phyloP scores from a whole-genome alignment of 83 land plant species.

The Larix sibirica region DNA sequence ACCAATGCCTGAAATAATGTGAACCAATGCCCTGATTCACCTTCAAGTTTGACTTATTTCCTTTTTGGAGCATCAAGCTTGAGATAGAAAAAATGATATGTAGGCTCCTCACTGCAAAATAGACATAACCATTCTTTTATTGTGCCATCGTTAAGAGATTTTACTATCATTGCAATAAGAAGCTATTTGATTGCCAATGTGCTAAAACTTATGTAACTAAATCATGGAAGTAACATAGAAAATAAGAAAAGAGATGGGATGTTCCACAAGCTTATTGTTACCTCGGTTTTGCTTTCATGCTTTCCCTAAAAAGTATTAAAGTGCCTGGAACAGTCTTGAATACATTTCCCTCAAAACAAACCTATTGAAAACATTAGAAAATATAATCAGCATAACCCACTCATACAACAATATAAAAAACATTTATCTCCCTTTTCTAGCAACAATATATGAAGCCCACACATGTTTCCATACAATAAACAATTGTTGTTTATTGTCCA shows the following conservation, averaged over 20 bases:
- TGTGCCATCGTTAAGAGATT: not conserved
- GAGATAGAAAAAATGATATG: constrained; percentile 57
- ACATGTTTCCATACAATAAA: not conserved
- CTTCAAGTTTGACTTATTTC: constrained; percentile 49
- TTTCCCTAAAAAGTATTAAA: constrained; percentile 64
- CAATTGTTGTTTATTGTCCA: too few relatives aligned
- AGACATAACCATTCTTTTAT: not conserved
- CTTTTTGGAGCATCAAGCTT: constrained; percentile 55
- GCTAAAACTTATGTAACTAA: not conserved
- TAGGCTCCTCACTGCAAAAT: constrained; percentile 69
- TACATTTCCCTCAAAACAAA: constrained; percentile 76
- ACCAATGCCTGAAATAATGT: not conserved
- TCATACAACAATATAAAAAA: not conserved
- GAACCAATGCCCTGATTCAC: constrained; percentile 15
- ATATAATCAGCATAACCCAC: not conserved
- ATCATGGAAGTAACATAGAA: not conserved
- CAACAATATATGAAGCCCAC: not conserved
- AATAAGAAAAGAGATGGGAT: not conserved
- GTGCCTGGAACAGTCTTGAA: constrained; percentile 78
- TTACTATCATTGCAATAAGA: not conserved
- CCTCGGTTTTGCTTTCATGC: constrained; percentile 79
- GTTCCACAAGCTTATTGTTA: constrained; percentile 6
- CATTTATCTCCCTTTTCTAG: not conserved
- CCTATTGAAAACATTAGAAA: constrained; percentile 32
- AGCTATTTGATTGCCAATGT: not conserved